Percentiles rank a stretch among this genome's conserved stretches.
These are phyloP conservation scores for Funneliformis mosseae DNA, from an alignment of 192 early-diverging fungal genomes.

Conservation along the genomic window DNA sequence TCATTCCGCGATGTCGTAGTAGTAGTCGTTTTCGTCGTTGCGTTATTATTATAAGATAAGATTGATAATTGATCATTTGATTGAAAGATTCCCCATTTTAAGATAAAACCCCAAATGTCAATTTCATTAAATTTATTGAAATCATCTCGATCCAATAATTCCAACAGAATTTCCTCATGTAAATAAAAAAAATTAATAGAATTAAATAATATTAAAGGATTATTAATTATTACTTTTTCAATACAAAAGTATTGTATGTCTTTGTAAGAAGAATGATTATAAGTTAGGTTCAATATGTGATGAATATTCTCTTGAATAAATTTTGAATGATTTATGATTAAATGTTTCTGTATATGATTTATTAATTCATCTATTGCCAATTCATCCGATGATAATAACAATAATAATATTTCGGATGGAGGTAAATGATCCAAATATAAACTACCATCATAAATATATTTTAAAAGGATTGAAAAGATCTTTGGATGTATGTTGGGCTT, in stretches of 20 bases:
- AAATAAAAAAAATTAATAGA: background rate
- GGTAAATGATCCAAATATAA: background rate
- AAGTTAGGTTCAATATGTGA: background rate
- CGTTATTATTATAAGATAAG: background rate
- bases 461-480: background rate
- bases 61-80: background rate
- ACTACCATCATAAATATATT: constrained; percentile 25
- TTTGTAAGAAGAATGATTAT: background rate
- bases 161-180: constrained; percentile 1
- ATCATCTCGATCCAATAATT: constrained; percentile 21
- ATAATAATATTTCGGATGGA: background rate
- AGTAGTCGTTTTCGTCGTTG: background rate
- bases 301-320: constrained; percentile 18
- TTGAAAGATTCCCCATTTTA: constrained; percentile 19
- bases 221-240: background rate
- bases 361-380: constrained; percentile 4
- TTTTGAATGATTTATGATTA: background rate
- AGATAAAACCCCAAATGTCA: background rate
- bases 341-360: constrained; percentile 1
- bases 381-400: constrained; percentile 25
- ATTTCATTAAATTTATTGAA: constrained; percentile 12
- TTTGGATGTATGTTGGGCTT: constrained; percentile 9
- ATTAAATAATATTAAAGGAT: background rate
- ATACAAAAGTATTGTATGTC: constrained; percentile 16
- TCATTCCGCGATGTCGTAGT: background rate